Base-by-base conservation (phyloP, 371 early-diverging fungal species). In the Mucor plumbeus region DNA sequence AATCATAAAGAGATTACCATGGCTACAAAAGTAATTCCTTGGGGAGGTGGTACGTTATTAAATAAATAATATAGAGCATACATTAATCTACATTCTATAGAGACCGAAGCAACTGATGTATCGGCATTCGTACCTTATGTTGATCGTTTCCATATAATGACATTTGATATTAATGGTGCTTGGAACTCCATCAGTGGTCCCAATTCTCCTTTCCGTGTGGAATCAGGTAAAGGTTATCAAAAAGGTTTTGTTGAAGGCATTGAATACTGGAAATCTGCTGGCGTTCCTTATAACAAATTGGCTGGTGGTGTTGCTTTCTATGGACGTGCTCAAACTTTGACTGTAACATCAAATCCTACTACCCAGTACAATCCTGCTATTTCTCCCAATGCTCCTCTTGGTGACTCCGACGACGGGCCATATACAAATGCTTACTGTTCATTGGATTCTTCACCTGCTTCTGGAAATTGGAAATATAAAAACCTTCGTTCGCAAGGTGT, bases 1-100 rank as follows among this genome's bases (percentile, higher is more conserved):
- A 67, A 71, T 7, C 70, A 68, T 44, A 91, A 88, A 75, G 78
- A 86, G 64, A 79, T 94, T 61, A 87, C 91, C 0, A 67, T 90
- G 60, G 92, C 92, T 7, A 87, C 85, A 2, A 82, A 85, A 31
- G 85, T 87, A 13, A 79, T 86, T 58, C 86, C 90, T 7, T 88
- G 87, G 54, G 85, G 77, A 17, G 76, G 70, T 2, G 72, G 44
- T 44, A 44, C 3, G 44, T 7, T n/a, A 3, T 26, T 26, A 3
- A 26, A 26, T 26, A 1, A 3, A 26, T 44, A 44, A 44, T 44
- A 1, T n/a, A 44, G 1, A 44, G 1, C 26, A 1, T 26, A 26
- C 26, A 26, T 3, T 26, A 3, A 26, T 3, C 1, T 26, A 26
- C 3, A n/a, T 44, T 7, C 44, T 44, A 26, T 44, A 44, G 26